Base-by-base conservation (phyloP, 176 grass and related monocot species). In the Oryza meyeriana region DNA sequence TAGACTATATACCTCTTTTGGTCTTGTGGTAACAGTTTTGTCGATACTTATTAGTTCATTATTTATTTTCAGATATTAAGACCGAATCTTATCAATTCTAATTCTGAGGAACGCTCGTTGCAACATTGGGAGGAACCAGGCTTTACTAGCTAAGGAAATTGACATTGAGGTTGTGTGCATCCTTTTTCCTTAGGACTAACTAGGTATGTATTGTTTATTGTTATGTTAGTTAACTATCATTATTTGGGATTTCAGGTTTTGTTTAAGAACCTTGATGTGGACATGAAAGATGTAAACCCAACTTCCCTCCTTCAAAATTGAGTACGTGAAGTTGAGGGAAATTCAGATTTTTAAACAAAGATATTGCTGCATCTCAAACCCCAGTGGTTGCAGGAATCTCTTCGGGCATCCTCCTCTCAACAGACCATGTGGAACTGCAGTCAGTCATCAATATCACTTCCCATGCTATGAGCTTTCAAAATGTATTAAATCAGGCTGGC, bases 41-140 rank as follows among this genome's bases (percentile, higher is more conserved):
- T 79, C 79, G 72, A 74, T 45, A 33, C 17, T n/a, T n/a, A n/a
- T n/a, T n/a, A n/a, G n/a, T n/a, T n/a, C n/a, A n/a, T n/a, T n/a
- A 32, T 55, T 79, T 87, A 26, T 25, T 78, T 80, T 59, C 75
- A 96, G 94, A 90, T 87, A 66, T 73, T 96, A 81, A 88, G 90
- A 87, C 93, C 94, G 42, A 90, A 96, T 61, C 94, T 96, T 78
- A 96, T 96, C 72, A 96, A 96, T 79, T 93, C 94, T 84, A 96
- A 90, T 85, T 93, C 94, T 2, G 94, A 96, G 79, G 94, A 96
- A 77, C 88, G 94, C 13, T 96, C 94, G 3, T 87, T 96, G 22
- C 90, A 96, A 90, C 24, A 96, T 96, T 20, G 94, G 93, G 77
- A 88, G 90, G 77, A 96, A 96, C 72, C 85, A 96, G 64, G 41